Base-by-base conservation (phyloP, 2,329 filamentous ascomycete genomes). In the Dactylellina haptotyla region DNA sequence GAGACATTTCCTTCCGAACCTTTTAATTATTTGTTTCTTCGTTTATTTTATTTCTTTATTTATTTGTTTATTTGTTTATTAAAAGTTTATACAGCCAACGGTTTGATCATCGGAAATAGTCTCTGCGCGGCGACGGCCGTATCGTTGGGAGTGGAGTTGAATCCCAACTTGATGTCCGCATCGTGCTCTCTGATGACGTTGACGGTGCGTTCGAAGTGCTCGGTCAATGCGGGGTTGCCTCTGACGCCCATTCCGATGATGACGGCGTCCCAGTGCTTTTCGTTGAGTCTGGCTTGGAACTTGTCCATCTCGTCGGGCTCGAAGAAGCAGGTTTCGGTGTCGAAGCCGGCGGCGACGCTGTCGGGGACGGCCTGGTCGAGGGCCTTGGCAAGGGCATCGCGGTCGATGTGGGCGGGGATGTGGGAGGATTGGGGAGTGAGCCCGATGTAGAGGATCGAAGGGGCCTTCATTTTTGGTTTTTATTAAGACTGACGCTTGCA, bases 381-480 rank as follows among this genome's bases (percentile, higher is more conserved):
- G 8, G 46, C 28, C 3, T 32, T 39, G 37, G 30, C 25, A 6
- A 62, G 43, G 1, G 6, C 26, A 4, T 26, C 20, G 28, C n/a
- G 57, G 18, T 62, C 57, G 54, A 59, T 46, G 2, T 18, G 4
- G 6, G 25, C 25, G 28, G 57, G 57, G 41, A 62, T 20, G 30
- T 18, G 18, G n/a, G 25, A 9, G 4, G 41, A 26, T 2, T 14
- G 4, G 9, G 59, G 14, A 14, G 59, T 41, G 12, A 64, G 46
- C 4, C 48, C 32, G 25, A 54, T 46, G 23, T 54, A 64, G 59
- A 64, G 59, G 48, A 64, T 54, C 16, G 46, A 64, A 30, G 59
- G 59, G 3, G 59, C 59, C 46, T 50, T 64, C 46, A 53, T 64
- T 45, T 43, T 51, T n/a, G n/a, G n/a, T n/a, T n/a, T n/a, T n/a